Conservation (phyloP, 257 asterid genomes). For the Apocynum venetum region DNA sequence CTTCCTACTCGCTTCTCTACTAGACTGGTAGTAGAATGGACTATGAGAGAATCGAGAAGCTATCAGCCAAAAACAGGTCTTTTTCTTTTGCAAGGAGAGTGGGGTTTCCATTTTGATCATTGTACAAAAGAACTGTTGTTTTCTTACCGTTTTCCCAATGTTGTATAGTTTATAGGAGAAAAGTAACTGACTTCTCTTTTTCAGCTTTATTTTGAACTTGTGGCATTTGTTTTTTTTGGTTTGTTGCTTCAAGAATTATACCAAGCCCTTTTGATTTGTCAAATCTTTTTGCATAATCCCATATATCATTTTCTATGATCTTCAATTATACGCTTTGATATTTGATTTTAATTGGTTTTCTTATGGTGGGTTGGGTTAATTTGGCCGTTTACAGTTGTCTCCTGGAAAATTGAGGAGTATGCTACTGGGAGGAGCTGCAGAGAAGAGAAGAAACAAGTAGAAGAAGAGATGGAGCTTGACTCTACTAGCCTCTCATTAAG, state of each 20-base stretch:
- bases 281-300: constrained; percentile 3
- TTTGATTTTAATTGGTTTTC: background rate
- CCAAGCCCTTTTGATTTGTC: constrained; percentile 9
- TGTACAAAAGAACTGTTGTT: background rate
- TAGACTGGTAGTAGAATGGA: constrained; percentile 11
- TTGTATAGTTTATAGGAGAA: background rate
- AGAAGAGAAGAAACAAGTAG: constrained; percentile 22
- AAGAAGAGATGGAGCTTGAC: constrained; percentile 30
- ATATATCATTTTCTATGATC: constrained; percentile 4
- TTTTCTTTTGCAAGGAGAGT: too few species aligned
- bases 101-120: background rate
- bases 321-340: background rate
- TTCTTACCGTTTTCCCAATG: constrained; percentile 16
- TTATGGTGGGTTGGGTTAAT: background rate
- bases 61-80: constrained; percentile 12
- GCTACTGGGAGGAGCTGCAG: constrained; percentile 17
- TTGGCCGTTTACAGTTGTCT: constrained; percentile 21
- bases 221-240: background rate
- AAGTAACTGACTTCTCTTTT: constrained; percentile 7
- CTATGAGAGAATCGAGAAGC: constrained; percentile 26
- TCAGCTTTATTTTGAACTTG: constrained; percentile 4
- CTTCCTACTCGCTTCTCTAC: background rate
- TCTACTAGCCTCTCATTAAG: constrained; percentile 29
- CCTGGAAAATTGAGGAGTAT: constrained; percentile 35
- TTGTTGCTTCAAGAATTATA: constrained; percentile 2